A percentile compares a stretch with the other conserved stretches of the same genome.
Conservation (phyloP, 2,329 filamentous ascomycete genomes). For the Phoma herbarum region DNA sequence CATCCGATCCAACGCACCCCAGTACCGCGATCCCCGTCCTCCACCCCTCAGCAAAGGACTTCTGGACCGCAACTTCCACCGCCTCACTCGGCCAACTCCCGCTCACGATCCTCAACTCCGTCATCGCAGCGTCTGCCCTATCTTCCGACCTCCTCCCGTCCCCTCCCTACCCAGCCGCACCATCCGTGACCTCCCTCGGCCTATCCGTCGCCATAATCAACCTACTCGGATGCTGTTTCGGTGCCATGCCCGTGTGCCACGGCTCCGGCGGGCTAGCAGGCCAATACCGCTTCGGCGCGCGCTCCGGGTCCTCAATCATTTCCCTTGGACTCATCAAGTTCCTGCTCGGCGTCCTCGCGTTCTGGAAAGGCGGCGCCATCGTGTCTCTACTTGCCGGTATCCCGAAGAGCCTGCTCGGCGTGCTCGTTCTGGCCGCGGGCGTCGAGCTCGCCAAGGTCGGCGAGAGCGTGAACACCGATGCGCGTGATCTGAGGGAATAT, state of each 20-base stretch:
- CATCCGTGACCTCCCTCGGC: constrained; percentile 79
- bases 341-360: constrained; percentile 68
- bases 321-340: constrained; percentile 81
- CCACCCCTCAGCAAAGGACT: constrained; percentile 56
- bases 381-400: constrained; percentile 75
- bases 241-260: constrained; percentile 94
- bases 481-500: constrained; percentile 63
- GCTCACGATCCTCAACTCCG: constrained; percentile 89
- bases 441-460: constrained; percentile 88
- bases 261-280: constrained; percentile 90
- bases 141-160: constrained; percentile 78
- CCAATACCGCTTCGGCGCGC: constrained; percentile 89
- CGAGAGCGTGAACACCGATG: constrained; percentile 80
- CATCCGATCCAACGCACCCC: constrained; percentile 19
- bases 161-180: constrained; percentile 63
- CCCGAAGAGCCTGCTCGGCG: constrained; percentile 77
- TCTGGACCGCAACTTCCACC: constrained; percentile 67
- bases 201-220: constrained; percentile 87
- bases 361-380: constrained; percentile 76
- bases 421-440: constrained; percentile 91
- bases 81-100: constrained; percentile 87
- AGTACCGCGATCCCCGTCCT: constrained; percentile 65
- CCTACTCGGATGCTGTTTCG: constrained; percentile 85
- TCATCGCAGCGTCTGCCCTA: constrained; percentile 85
- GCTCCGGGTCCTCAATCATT: constrained; percentile 84